Percentiles rank a stretch among this genome's conserved stretches.
These are phyloP conservation scores for Backusella sp. DNA, from an alignment of 192 early-diverging fungal genomes.

Conservation along the genomic window DNA sequence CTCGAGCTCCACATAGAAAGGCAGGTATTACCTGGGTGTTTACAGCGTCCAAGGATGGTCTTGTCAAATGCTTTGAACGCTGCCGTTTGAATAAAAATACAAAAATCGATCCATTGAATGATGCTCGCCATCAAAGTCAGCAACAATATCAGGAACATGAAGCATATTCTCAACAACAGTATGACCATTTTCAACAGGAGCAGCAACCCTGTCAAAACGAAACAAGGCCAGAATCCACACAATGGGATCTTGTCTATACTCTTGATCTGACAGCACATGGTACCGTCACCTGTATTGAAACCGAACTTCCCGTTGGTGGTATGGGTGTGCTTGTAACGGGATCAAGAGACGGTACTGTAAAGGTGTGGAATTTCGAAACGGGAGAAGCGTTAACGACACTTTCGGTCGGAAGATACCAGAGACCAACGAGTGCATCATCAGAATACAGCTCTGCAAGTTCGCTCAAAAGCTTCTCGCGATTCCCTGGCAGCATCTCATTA, in stretches of 20 bases:
- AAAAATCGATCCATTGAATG: neutral
- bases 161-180: neutral
- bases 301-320: conserved; percentile 27
- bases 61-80: conserved; percentile 30
- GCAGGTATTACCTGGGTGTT: conserved; percentile 29
- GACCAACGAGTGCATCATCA: neutral
- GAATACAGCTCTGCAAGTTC: neutral
- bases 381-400: conserved; percentile 20
- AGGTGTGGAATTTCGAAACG: conserved; percentile 31
- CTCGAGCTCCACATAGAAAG: conserved; percentile 15
- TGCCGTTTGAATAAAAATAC: neutral
- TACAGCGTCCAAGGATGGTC: conserved; percentile 30
- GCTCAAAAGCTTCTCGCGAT: neutral
- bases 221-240: neutral
- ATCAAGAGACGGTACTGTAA: conserved; percentile 23
- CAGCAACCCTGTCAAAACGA: neutral
- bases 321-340: conserved; percentile 34
- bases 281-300: conserved; percentile 10
- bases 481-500: neutral
- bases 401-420: neutral
- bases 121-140: neutral
- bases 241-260: conserved; percentile 26
- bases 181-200: neutral
- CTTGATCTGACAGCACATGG: conserved; percentile 9
- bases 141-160: neutral